Conservation (phyloP, 768 basidiomycete species). For the Lyophyllum atratum region DNA sequence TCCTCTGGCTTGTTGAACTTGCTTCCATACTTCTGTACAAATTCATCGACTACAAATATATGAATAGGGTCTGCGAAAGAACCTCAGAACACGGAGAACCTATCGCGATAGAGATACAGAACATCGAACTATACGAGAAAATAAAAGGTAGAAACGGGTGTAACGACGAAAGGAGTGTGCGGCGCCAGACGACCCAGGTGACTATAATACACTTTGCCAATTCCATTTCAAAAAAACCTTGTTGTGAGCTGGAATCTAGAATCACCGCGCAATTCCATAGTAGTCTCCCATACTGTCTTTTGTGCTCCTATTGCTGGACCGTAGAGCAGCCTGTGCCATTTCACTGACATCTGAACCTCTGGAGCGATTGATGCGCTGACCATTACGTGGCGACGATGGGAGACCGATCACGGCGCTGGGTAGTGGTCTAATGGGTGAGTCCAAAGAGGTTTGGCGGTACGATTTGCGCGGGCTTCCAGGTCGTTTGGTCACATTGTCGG, state of each 20-base stretch:
- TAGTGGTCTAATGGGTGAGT: conserved; percentile 5
- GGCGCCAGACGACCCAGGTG: background rate
- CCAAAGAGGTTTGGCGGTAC: conserved; percentile 2
- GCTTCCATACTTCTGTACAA: background rate
- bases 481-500: conserved; percentile 2
- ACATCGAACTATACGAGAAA: background rate
- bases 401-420: conserved; percentile 16
- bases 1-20: background rate
- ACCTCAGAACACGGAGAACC: background rate
- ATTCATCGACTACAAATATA: background rate
- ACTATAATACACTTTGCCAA: background rate
- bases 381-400: conserved; percentile 23
- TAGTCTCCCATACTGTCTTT: conserved; percentile 23
- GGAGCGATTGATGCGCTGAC: background rate
- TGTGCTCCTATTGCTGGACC: conserved; percentile 12
- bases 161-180: background rate
- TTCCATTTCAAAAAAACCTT: background rate
- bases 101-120: background rate
- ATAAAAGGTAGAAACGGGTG: background rate
- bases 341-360: background rate
- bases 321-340: conserved; percentile 4
- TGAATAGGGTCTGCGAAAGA: background rate
- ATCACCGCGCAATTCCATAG: conserved; percentile 29
- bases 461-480: conserved; percentile 17
- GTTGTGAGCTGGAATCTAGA: background rate